These are phyloP conservation scores for Obelidium mucronatum DNA, from an alignment of 192 early-diverging fungal genomes.

Conservation along the genomic window DNA sequence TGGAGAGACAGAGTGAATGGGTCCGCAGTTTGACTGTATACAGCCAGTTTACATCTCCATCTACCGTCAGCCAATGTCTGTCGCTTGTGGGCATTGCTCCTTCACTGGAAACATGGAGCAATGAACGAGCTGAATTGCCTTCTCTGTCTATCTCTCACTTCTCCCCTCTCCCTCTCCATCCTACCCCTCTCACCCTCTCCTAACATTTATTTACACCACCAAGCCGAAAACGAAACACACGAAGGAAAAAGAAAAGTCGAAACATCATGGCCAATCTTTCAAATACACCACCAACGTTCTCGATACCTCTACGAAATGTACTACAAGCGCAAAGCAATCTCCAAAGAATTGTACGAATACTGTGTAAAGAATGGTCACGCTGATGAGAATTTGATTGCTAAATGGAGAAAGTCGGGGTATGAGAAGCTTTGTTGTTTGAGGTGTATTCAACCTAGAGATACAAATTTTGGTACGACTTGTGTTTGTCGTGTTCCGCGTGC, in stretches of 20 bases:
- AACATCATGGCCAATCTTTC: conserved; percentile 92
- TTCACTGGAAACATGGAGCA: too few relatives aligned
- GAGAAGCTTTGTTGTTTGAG: conserved; percentile 97
- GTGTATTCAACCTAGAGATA: conserved; percentile 97
- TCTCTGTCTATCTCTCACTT: neutral
- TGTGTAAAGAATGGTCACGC: conserved; percentile 91
- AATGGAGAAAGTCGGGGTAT: conserved; percentile 98
- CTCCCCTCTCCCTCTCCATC: neutral
- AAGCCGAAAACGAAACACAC: conserved; percentile 94
- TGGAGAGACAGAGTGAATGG: too few relatives aligned
- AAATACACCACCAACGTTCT: conserved; percentile 96
- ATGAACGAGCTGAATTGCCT: too few relatives aligned
- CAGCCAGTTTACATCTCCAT: too few relatives aligned
- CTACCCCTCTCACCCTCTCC: neutral
- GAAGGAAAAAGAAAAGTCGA: conserved; percentile 92
- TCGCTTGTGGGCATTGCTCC: too few relatives aligned
- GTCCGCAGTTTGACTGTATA: conserved; percentile 9
- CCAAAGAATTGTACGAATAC: conserved; percentile 91
- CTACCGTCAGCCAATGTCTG: too few relatives aligned
- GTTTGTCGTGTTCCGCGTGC: conserved; percentile 94
- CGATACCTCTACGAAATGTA: conserved; percentile 95
- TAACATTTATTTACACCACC: neutral
- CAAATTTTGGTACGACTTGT: conserved; percentile 97
- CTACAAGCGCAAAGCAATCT: conserved; percentile 95
- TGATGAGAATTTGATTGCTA: conserved; percentile 93